A percentile compares a stretch with the other conserved stretches of the same genome.
These are phyloP conservation scores for Pythium dissotocum DNA, from an alignment of 352 stramenopile genomes.

Conservation along the genomic window DNA sequence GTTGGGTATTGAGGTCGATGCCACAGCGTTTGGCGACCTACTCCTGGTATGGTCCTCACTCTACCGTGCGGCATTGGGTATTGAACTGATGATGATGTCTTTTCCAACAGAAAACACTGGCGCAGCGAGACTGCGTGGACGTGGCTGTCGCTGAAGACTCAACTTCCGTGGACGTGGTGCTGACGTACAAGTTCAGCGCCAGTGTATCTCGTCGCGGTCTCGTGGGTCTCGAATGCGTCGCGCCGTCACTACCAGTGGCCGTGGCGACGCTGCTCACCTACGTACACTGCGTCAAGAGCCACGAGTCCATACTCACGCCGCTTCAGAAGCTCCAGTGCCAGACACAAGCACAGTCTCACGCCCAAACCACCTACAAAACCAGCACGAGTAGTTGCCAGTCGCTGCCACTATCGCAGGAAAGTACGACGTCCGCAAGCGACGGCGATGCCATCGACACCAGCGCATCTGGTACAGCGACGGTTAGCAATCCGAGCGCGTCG, in stretches of 20 bases:
- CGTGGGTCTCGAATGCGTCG: slow-evolving; percentile 43
- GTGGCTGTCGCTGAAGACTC: slow-evolving; percentile 30
- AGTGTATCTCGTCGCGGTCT: slow-evolving; percentile 48
- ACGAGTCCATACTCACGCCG: slow-evolving; percentile 35
- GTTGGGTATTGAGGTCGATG: slow-evolving; percentile 51
- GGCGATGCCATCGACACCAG: slow-evolving; percentile 6
- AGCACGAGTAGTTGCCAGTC: not conserved
- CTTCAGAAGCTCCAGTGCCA: slow-evolving; percentile 27
- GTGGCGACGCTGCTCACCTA: slow-evolving; percentile 42
- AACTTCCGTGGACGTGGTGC: slow-evolving; percentile 18
- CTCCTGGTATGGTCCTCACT: slow-evolving; percentile 31
- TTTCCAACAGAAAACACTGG: slow-evolving; percentile 41
- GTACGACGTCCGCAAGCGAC: slow-evolving; percentile 17
- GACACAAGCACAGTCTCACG: not conserved
- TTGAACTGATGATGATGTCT: not conserved
- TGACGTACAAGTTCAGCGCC: slow-evolving; percentile 69
- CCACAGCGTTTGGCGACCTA: slow-evolving; percentile 34
- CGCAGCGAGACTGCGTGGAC: slow-evolving; percentile 38
- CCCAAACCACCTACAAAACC: not conserved
- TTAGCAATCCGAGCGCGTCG: not conserved
- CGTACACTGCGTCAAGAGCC: slow-evolving; percentile 35
- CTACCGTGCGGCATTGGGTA: not conserved
- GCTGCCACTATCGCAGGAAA: slow-evolving; percentile 11
- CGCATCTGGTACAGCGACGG: slow-evolving; percentile 2
- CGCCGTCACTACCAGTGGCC: slow-evolving; percentile 24